These are phyloP conservation scores for Ambrosia hybrid DNA, from an alignment of 140 eudicot genomes.

Conservation along the genomic window DNA sequence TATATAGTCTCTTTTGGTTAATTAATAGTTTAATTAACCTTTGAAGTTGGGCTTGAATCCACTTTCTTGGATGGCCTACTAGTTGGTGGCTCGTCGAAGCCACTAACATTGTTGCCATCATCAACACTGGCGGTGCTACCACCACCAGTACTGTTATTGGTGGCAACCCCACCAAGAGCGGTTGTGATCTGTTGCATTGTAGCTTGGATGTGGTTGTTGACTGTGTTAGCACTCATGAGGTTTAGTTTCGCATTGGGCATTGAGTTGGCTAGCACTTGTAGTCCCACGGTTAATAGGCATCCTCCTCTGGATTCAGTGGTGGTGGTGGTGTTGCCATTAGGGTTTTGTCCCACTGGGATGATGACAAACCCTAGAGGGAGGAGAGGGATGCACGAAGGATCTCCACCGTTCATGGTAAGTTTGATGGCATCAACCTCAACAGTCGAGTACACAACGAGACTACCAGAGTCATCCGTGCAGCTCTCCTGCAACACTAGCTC, in stretches of 20 bases:
- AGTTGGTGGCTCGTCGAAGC: constrained; percentile 33
- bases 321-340: constrained; percentile 19
- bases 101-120: constrained; percentile 22
- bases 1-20: constrained; percentile 1
- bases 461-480: constrained; percentile 86
- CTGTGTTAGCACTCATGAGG: constrained; percentile 79
- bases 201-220: constrained; percentile 69
- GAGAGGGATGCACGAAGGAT: constrained; percentile 86
- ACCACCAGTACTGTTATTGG: constrained; percentile 6
- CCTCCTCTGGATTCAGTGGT: constrained; percentile 36
- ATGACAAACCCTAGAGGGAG: constrained; percentile 89
- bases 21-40: constrained; percentile 29
- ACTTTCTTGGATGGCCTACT: constrained; percentile 12
- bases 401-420: constrained; percentile 84
- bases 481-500: constrained; percentile 95
- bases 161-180: constrained; percentile 42
- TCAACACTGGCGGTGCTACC: constrained; percentile 14
- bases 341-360: constrained; percentile 42
- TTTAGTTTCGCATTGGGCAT: constrained; percentile 76
- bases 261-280: constrained; percentile 85
- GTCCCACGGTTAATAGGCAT: constrained; percentile 83
- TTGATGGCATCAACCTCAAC: constrained; percentile 83
- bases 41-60: constrained; percentile 28
- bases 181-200: constrained; percentile 71
- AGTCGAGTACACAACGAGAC: constrained; percentile 80